Base-by-base conservation (phyloP, 345 rosid species). In the Linum trigynum region DNA sequence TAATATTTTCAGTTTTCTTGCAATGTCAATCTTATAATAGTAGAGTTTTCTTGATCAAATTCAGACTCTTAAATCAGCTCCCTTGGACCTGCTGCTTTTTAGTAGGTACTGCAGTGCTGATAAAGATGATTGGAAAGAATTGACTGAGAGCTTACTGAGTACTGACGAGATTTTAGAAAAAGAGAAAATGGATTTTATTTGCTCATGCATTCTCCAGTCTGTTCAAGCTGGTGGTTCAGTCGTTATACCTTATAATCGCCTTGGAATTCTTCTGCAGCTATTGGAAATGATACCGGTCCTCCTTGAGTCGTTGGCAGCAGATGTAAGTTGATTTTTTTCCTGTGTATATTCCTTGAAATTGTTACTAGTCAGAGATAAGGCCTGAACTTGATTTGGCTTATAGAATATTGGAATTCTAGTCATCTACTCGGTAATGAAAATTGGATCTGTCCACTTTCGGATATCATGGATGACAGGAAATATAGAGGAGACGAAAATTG, bases 181-280 rank as follows among this genome's bases (percentile, higher is more conserved):
- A 76, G 85, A 85, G 77, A 89, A 86, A 64, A 72, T 92, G 68
- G 82, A 76, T 70, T 92, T 80, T 73, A 76, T 86, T 68, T 85
- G 85, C 74, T 75, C 91, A 2, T 83, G 88, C 68, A 75, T 77
- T 51, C 61, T 85, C 55, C 87, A 83, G 62, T 78, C 89, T 63
- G 83, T 88, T 67, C 80, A 72, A 72, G 82, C 84, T 61, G 89
- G 92, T 72, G 98, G 92, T 66, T 90, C 92, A 40, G 96, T 85
- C 58, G 76, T 92, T 68, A 67, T 92, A 71, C 75, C 96, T 3
- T 70, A 81, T 14, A 81, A 69, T 68, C 78, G 78, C 35, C 75
- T 79, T 74, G 90, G 97, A 69, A 76, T 75, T 64, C 23, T 78
- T 70, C 72, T 90, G 73, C 86, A 82, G 83, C 84, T 86, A 43